Percentiles rank a stretch among this genome's conserved stretches.
Evolutionary conservation across 176 grass and related monocot species (phyloP).

Genomic region (Aegilops bicornis): DNA sequence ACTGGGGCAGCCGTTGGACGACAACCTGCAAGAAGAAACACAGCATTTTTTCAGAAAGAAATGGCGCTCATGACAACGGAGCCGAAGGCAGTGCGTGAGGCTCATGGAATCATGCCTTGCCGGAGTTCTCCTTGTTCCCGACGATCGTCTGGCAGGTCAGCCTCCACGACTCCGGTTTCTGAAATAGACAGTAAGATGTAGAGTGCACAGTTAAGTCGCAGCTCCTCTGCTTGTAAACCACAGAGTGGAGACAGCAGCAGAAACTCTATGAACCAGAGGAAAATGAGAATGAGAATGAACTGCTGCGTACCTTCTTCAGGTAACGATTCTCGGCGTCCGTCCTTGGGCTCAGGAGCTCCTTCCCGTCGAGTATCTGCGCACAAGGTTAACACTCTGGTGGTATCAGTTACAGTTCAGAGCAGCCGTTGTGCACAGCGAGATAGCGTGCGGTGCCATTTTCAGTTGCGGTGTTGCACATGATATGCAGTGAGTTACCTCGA

Average conservation of each 20-base stretch:
- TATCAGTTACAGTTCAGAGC: background rate
- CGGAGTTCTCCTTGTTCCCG: conserved; percentile 89
- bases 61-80: background rate
- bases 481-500: conserved; percentile 45
- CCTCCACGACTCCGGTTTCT: conserved; percentile 97
- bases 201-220: background rate
- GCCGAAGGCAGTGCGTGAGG: background rate
- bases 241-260: background rate
- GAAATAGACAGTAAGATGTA: background rate
- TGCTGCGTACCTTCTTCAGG: conserved; percentile 63
- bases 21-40: conserved; percentile 41
- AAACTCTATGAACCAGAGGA: background rate
- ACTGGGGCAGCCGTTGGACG: conserved; percentile 77
- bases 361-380: conserved; percentile 67
- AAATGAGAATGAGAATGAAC: background rate
- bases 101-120: conserved; percentile 52
- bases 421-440: background rate
- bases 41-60: background rate
- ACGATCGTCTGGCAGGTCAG: conserved; percentile 96
- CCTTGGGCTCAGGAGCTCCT: conserved; percentile 76
- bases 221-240: background rate
- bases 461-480: background rate
- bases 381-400: background rate
- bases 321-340: conserved; percentile 66
- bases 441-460: background rate